Percentiles rank a stretch among this genome's conserved stretches.
Conservation (phyloP, 805 yeast genomes). For the Saturnispora gosingensis region DNA sequence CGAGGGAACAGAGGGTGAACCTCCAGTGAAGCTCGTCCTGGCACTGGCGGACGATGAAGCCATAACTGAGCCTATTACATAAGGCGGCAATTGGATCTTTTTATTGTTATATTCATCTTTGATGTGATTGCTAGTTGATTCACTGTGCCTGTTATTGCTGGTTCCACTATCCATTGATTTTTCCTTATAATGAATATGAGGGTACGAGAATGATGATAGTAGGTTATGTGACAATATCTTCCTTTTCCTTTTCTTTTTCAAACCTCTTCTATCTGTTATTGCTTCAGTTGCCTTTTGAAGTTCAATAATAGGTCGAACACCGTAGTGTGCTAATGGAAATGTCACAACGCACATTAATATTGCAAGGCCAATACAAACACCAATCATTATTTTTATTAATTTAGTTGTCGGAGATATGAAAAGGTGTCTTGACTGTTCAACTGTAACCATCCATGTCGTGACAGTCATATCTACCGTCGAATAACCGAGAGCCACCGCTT, state of each 20-base stretch:
- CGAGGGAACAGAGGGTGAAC: constrained; percentile 7
- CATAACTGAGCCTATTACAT: background rate
- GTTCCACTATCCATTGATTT: background rate
- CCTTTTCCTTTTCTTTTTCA: constrained; percentile 15
- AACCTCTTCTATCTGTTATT: constrained; percentile 37
- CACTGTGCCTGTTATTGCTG: background rate
- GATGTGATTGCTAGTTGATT: background rate
- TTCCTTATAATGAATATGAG: constrained; percentile 7
- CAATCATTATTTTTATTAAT: constrained; percentile 60
- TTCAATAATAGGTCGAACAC: constrained; percentile 72
- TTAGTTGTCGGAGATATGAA: constrained; percentile 56
- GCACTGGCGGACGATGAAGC: background rate
- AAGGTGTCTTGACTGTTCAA: constrained; percentile 50
- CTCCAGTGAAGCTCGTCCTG: constrained; percentile 7
- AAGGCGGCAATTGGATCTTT: background rate
- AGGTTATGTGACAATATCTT: background rate
- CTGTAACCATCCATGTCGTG: constrained; percentile 62
- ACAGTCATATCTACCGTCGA: constrained; percentile 35
- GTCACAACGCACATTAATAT: constrained; percentile 67
- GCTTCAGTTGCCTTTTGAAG: constrained; percentile 77
- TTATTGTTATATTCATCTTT: background rate
- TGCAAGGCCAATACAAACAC: constrained; percentile 72
- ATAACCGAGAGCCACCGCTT: constrained; percentile 48
- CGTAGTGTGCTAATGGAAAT: constrained; percentile 74
- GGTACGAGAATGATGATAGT: background rate